Conservation (phyloP, 2,329 filamentous ascomycete genomes). For the Phyllosticta capitalensis region DNA sequence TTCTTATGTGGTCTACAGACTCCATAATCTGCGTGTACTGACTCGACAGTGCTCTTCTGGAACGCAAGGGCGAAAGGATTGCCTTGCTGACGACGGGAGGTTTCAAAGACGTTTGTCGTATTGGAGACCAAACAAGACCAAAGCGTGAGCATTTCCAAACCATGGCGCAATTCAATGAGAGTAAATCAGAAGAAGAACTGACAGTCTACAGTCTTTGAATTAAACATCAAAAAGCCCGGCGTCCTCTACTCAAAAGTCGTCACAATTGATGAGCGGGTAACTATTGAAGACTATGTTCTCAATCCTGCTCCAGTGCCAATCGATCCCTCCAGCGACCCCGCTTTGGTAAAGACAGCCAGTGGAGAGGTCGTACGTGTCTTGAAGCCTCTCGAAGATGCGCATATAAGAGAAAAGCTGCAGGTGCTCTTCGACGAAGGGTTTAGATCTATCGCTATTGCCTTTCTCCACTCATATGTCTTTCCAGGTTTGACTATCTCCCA, state of each 20-base stretch:
- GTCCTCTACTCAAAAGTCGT: conserved; percentile 16
- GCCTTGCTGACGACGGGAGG: conserved; percentile 16
- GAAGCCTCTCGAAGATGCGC: conserved; percentile 10
- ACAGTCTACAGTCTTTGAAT: conserved; percentile 15
- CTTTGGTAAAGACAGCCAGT: conserved; percentile 13
- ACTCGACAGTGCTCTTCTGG: conserved; percentile 18
- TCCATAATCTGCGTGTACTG: too few relatives aligned
- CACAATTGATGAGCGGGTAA: conserved; percentile 19
- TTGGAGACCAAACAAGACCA: conserved; percentile 20
- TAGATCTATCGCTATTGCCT: conserved; percentile 27
- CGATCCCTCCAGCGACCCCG: conserved; percentile 3
- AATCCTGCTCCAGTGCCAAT: conserved; percentile 13
- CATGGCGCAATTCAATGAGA: not conserved
- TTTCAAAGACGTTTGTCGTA: conserved; percentile 15
- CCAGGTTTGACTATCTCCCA: conserved; percentile 9
- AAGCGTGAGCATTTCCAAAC: not conserved
- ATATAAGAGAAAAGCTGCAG: conserved; percentile 13
- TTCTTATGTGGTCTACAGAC: too few relatives aligned
- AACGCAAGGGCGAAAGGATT: conserved; percentile 13
- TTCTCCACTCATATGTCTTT: conserved; percentile 26
- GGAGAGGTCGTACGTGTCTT: conserved; percentile 16
- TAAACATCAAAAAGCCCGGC: conserved; percentile 17
- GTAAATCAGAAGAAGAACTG: not conserved
- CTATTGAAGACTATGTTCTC: conserved; percentile 17
- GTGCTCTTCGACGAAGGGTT: conserved; percentile 24